Evolutionary conservation across 176 grass and related monocot genomes (phyloP).

Genomic region (Microstegium vimineum): DNA sequence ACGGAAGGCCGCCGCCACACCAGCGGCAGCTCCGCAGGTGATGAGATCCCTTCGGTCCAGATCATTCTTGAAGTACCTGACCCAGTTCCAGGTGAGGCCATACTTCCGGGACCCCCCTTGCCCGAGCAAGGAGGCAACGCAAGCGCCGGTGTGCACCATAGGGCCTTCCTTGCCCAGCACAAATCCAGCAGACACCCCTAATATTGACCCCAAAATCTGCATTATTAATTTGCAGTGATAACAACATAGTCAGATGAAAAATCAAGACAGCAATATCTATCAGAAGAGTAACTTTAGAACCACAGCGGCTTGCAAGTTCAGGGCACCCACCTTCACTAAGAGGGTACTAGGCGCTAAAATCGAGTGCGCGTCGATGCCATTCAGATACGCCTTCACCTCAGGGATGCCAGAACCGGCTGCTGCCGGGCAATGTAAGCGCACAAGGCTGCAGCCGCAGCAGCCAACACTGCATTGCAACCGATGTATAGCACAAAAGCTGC

Average conservation of each 20-base stretch:
- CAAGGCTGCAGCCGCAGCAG: constrained; percentile 38
- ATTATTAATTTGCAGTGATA: not conserved
- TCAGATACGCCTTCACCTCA: constrained; percentile 77
- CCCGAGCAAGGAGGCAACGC: constrained; percentile 51
- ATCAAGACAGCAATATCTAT: not conserved
- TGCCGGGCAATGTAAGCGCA: constrained; percentile 57
- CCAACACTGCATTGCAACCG: constrained; percentile 40
- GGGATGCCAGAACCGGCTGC: constrained; percentile 71
- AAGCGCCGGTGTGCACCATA: constrained; percentile 76
- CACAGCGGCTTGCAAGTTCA: not conserved
- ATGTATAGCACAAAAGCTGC: constrained; percentile 45
- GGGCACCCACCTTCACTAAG: constrained; percentile 48
- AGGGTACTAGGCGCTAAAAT: constrained; percentile 65
- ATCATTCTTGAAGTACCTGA: constrained; percentile 78
- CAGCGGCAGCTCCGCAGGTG: constrained; percentile 68
- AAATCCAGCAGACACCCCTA: constrained; percentile 68
- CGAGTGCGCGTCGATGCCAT: constrained; percentile 60
- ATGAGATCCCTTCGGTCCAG: constrained; percentile 63
- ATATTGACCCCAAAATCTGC: constrained; percentile 67
- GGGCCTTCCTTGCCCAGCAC: constrained; percentile 73
- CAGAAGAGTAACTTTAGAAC: not conserved
- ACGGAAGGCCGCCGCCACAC: constrained; percentile 66
- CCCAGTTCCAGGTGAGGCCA: constrained; percentile 56
- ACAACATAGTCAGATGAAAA: not conserved
- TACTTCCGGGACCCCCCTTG: constrained; percentile 67